Evolutionary conservation across 2,329 filamentous ascomycete genomes (phyloP).

Genomic region (Aspergillus sp.): DNA sequence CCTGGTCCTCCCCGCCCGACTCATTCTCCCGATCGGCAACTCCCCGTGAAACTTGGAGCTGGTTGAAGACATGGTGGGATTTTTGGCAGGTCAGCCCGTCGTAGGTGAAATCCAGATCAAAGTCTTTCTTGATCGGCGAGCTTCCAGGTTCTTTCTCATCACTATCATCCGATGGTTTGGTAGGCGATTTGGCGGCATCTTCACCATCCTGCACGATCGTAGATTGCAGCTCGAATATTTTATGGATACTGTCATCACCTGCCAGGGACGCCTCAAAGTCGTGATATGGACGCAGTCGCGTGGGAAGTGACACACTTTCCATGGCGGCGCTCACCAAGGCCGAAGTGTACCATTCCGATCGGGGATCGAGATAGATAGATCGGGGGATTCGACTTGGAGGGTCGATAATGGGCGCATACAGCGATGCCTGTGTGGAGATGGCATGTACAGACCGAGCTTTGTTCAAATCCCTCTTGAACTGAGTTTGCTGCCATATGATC

Average conservation of each 20-base stretch:
- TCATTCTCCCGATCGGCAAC: conserved; percentile 18
- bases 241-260: conserved; percentile 68
- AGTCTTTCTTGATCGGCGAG: conserved; percentile 31
- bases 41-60: conserved; percentile 38
- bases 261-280: conserved; percentile 53
- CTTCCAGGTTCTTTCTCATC: conserved; percentile 15
- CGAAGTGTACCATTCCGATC: conserved; percentile 77
- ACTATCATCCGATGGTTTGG: not conserved
- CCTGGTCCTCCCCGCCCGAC: conserved; percentile 25
- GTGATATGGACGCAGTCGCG: conserved; percentile 53
- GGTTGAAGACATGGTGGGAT: conserved; percentile 39
- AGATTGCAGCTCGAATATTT: conserved; percentile 73
- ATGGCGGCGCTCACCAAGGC: conserved; percentile 74
- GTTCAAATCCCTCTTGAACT: conserved; percentile 69
- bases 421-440: conserved; percentile 69
- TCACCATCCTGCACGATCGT: conserved; percentile 50
- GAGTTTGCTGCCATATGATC: conserved; percentile 50
- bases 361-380: conserved; percentile 61
- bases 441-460: conserved; percentile 70
- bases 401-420: conserved; percentile 74
- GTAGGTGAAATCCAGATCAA: conserved; percentile 44
- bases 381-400: conserved; percentile 59
- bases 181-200: conserved; percentile 2
- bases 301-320: conserved; percentile 76
- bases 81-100: conserved; percentile 27